phyloP scores from a whole-genome alignment of 1,284 basidiomycete species.

The Pterulicium gracile region DNA sequence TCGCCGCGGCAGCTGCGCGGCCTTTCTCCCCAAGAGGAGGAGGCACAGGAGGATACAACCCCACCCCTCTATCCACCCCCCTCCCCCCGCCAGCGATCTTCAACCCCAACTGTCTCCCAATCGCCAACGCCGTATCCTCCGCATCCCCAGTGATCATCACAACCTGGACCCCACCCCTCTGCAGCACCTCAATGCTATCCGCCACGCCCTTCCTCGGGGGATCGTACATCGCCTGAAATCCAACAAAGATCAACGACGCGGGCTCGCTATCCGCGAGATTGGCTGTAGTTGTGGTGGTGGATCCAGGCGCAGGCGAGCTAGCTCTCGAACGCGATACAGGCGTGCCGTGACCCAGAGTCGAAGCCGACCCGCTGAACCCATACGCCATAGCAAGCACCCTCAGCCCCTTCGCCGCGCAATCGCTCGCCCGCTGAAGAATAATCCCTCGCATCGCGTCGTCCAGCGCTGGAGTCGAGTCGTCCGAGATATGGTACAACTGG shows the following conservation, averaged over 20 bases:
- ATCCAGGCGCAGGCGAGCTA: neutral
- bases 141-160: constrained; percentile 99
- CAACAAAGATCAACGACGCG: constrained; percentile 74
- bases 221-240: constrained; percentile 93
- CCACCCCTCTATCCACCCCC: neutral
- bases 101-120: constrained; percentile 86
- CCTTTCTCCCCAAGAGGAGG: no score
- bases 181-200: constrained; percentile 73
- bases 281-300: constrained; percentile 6
- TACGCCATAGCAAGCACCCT: constrained; percentile 89
- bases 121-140: constrained; percentile 83
- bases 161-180: constrained; percentile 83
- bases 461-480: constrained; percentile 71
- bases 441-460: constrained; percentile 56
- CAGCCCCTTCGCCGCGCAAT: constrained; percentile 67
- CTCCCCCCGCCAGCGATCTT: constrained; percentile 29
- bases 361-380: constrained; percentile 45
- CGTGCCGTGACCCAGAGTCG: constrained; percentile 6
- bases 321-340: constrained; percentile 6
- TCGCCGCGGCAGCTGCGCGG: constrained; percentile 5
- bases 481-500: constrained; percentile 79
- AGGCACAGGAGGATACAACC: neutral
- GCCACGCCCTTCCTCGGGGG: constrained; percentile 91
- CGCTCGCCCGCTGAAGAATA: constrained; percentile 62
- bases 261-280: constrained; percentile 27